phyloP scores from a whole-genome alignment of 2,329 filamentous ascomycete species.

The Paradendryphiella salina region DNA sequence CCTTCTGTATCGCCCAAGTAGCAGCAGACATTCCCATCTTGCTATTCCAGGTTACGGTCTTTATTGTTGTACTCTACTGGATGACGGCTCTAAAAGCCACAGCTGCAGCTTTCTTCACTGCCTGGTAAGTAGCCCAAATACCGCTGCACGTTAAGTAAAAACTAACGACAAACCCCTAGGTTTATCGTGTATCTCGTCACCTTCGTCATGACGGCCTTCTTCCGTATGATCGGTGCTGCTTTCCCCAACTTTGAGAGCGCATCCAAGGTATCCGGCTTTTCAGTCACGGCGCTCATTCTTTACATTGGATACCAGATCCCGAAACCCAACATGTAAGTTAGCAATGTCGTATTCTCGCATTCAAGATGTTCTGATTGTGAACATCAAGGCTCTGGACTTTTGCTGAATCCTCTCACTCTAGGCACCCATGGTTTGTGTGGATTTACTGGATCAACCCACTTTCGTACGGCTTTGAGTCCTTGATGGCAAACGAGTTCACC shows the following conservation, averaged over 20 bases:
- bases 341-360: too few species aligned
- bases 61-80: constrained; percentile 73
- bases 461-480: constrained; percentile 74
- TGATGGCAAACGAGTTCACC: constrained; percentile 71
- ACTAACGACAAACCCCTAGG: not conserved
- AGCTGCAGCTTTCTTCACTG: constrained; percentile 74
- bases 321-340: too few species aligned
- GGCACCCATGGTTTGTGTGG: constrained; percentile 58
- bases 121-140: not conserved
- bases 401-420: constrained; percentile 35
- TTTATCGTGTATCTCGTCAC: constrained; percentile 14
- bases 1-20: constrained; percentile 73
- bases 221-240: constrained; percentile 72
- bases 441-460: constrained; percentile 75
- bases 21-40: constrained; percentile 59
- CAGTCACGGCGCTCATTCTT: constrained; percentile 61
- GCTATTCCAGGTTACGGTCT: constrained; percentile 61
- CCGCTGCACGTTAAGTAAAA: too few species aligned
- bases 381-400: not conserved
- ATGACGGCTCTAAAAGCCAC: constrained; percentile 76
- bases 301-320: constrained; percentile 53
- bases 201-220: constrained; percentile 79
- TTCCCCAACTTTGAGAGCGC: constrained; percentile 63
- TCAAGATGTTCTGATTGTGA: too few species aligned
- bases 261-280: constrained; percentile 60